Conservation (phyloP, 495 filamentous ascomycete genomes). For the Pyronema omphalodes region DNA sequence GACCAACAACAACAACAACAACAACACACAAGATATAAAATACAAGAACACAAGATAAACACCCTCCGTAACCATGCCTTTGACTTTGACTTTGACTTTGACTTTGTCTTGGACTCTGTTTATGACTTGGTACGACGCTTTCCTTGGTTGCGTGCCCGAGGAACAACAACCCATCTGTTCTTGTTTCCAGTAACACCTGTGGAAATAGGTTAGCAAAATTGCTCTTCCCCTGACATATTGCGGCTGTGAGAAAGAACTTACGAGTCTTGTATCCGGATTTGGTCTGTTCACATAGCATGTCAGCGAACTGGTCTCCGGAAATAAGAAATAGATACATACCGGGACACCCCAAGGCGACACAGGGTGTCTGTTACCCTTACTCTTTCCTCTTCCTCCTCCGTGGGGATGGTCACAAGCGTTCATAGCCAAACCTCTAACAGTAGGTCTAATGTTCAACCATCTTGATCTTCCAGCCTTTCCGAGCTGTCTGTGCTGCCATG, state of each 20-base stretch:
- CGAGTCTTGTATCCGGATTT: conserved; percentile 97
- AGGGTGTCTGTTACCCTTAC: conserved; percentile 88
- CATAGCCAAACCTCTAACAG: conserved; percentile 93
- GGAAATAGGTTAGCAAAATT: background rate
- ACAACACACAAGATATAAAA: background rate
- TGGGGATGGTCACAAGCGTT: conserved; percentile 95
- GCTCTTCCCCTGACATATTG: background rate
- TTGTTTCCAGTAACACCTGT: conserved; percentile 38
- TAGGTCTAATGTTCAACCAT: conserved; percentile 85
- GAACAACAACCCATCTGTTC: conserved; percentile 64
- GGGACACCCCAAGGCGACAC: conserved; percentile 91
- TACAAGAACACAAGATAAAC: background rate
- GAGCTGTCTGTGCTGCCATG: conserved; percentile 72
- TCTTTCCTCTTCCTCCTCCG: conserved; percentile 96
- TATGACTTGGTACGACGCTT: conserved; percentile 31
- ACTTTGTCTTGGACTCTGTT: background rate
- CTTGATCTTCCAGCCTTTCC: conserved; percentile 86
- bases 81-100: too few species aligned
- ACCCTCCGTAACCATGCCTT: too few species aligned
- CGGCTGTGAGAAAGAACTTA: conserved; percentile 25
- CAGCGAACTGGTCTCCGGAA: background rate
- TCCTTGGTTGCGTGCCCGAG: conserved; percentile 59
- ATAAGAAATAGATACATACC: conserved; percentile 35
- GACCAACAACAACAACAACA: background rate
- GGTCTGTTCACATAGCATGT: conserved; percentile 30